Conservation (phyloP, 345 rosid species). For the Salix arbutifolia region DNA sequence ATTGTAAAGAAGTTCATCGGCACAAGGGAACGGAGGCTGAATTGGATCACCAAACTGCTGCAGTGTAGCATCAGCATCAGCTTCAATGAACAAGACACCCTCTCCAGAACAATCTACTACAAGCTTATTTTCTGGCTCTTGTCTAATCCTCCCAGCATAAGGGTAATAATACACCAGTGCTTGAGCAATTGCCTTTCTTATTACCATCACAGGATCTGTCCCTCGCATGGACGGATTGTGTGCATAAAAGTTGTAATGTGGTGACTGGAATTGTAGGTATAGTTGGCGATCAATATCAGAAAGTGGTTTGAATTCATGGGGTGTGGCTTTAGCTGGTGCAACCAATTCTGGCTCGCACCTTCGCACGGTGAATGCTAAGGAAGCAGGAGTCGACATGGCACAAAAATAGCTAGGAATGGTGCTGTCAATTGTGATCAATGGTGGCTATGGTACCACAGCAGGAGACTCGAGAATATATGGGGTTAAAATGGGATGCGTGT, state of each 20-base stretch:
- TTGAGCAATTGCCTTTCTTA: slow-evolving; percentile 10
- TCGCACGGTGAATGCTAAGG: slow-evolving; percentile 10
- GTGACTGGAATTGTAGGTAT: slow-evolving; percentile 3
- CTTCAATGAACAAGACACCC: slow-evolving; percentile 18
- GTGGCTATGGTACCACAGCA: too few species aligned
- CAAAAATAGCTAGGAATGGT: too few species aligned
- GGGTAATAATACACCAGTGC: slow-evolving; percentile 8
- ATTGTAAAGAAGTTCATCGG: slow-evolving; percentile 20
- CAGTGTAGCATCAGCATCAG: slow-evolving; percentile 14
- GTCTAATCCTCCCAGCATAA: too few species aligned
- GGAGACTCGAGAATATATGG: too few species aligned
- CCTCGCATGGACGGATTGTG: slow-evolving; percentile 12
- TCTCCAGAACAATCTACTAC: too few species aligned
- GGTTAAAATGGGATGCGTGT: too few species aligned
- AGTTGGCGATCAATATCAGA: slow-evolving; percentile 26
- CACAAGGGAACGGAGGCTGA: slow-evolving; percentile 18
- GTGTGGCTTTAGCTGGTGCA: slow-evolving; percentile 18
- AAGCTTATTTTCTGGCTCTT: too few species aligned
- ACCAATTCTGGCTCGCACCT: slow-evolving; percentile 19
- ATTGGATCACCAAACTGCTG: slow-evolving; percentile 6
- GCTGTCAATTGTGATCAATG: too few species aligned
- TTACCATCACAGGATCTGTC: slow-evolving; percentile 13
- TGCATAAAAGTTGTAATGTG: slow-evolving; percentile 13
- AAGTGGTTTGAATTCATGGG: slow-evolving; percentile 15
- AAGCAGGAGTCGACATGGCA: background rate